Evolutionary conservation across 2,329 filamentous ascomycete species (phyloP).

Genomic region (Pestalotiopsis sp.): DNA sequence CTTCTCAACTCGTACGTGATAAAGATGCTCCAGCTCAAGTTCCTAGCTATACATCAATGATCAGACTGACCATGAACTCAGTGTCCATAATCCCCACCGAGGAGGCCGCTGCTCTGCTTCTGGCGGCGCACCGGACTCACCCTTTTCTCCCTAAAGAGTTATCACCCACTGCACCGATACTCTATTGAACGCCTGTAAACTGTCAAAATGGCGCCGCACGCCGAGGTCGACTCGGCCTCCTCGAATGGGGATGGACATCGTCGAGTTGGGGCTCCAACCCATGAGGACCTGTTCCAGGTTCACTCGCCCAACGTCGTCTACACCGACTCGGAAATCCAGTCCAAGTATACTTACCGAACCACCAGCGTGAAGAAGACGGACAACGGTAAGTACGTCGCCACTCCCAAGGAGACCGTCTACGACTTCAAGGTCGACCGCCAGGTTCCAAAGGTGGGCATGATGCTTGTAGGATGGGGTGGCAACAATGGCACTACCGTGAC

Average conservation of each 20-base stretch:
- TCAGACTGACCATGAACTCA: slow-evolving; percentile 40
- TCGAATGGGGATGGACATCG: slow-evolving; percentile 61
- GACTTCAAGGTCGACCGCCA: slow-evolving; percentile 97
- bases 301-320: slow-evolving; percentile 92
- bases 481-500: slow-evolving; percentile 99
- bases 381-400: slow-evolving; percentile 79
- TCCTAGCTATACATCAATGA: neutral
- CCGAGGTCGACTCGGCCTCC: slow-evolving; percentile 61
- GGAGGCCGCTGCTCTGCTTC: slow-evolving; percentile 86
- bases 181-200: slow-evolving; percentile 22
- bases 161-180: slow-evolving; percentile 28
- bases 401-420: slow-evolving; percentile 86
- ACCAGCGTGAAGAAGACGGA: slow-evolving; percentile 73
- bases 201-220: slow-evolving; percentile 88
- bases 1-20: slow-evolving; percentile 87
- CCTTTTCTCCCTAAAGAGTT: slow-evolving; percentile 57
- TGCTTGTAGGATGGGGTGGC: slow-evolving; percentile 97
- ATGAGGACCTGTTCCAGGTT: slow-evolving; percentile 77
- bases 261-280: slow-evolving; percentile 35
- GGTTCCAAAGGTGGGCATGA: slow-evolving; percentile 91
- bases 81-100: slow-evolving; percentile 94
- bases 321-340: slow-evolving; percentile 84
- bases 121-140: slow-evolving; percentile 78
- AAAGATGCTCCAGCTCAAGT: neutral
- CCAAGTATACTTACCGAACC: slow-evolving; percentile 96